phyloP scores from a whole-genome alignment of 164 flowering plant species.

The Magnolia sinica region DNA sequence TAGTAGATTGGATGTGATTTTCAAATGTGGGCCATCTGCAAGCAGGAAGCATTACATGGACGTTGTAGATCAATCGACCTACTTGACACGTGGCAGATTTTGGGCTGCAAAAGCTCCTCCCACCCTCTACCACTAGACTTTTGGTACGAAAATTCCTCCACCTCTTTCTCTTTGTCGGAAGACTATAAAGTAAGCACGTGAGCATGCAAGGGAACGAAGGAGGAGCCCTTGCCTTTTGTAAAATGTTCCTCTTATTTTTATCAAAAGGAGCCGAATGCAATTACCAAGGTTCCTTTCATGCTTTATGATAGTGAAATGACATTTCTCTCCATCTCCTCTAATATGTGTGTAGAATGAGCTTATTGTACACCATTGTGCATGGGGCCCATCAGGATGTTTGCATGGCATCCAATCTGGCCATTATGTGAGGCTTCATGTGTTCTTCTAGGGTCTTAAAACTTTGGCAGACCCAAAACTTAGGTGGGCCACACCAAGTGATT shows the following conservation, averaged over 20 bases:
- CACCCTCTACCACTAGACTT: too few relatives aligned
- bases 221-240: not conserved
- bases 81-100: too few relatives aligned
- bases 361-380: not conserved
- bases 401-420: not conserved
- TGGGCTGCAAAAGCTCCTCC: too few relatives aligned
- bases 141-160: too few relatives aligned
- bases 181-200: slow-evolving; percentile 13
- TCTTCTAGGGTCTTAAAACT: not conserved
- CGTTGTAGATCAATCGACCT: too few relatives aligned
- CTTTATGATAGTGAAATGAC: slow-evolving; percentile 9
- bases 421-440: not conserved
- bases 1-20: too few relatives aligned
- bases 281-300: slow-evolving; percentile 11
- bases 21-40: too few relatives aligned
- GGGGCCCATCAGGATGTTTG: not conserved
- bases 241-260: not conserved
- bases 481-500: not conserved
- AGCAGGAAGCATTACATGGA: too few relatives aligned
- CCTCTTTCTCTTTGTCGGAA: slow-evolving; percentile 6
- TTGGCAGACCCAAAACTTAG: not conserved
- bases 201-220: slow-evolving; percentile 8
- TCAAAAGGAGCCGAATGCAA: slow-evolving; percentile 10
- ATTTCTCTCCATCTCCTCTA: slow-evolving; percentile 1
- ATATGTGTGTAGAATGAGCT: not conserved